phyloP scores from a whole-genome alignment of 2,329 filamentous ascomycete species.

The Phaeophleospora eucalypticola region DNA sequence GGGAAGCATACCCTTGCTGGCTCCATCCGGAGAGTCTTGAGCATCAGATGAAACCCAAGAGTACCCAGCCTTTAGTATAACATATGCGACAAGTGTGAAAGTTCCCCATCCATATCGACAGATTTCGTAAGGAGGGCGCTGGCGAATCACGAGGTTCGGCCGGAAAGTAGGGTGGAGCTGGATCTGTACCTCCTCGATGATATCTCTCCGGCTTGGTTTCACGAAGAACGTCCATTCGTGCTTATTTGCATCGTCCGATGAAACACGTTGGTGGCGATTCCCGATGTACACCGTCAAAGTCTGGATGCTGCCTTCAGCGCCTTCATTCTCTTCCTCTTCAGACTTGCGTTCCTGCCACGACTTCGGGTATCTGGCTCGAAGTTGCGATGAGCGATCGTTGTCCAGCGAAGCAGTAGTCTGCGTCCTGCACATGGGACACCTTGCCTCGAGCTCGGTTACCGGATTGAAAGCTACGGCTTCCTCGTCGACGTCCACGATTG shows the following conservation, averaged over 20 bases:
- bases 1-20: slow-evolving; percentile 33
- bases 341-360: slow-evolving; percentile 34
- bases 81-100: slow-evolving; percentile 38
- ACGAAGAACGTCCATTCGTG: slow-evolving; percentile 49
- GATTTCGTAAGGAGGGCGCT: slow-evolving; percentile 39
- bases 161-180: slow-evolving; percentile 41
- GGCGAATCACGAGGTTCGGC: slow-evolving; percentile 33
- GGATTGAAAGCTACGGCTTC: slow-evolving; percentile 28
- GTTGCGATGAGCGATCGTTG: slow-evolving; percentile 20
- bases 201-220: slow-evolving; percentile 39
- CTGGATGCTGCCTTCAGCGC: slow-evolving; percentile 30
- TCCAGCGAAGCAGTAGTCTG: slow-evolving; percentile 36
- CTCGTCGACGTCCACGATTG: slow-evolving; percentile 38
- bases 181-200: slow-evolving; percentile 44
- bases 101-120: slow-evolving; percentile 41
- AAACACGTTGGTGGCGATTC: slow-evolving; percentile 35
- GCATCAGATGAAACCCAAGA: slow-evolving; percentile 41
- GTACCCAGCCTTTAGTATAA: slow-evolving; percentile 43
- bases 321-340: slow-evolving; percentile 32
- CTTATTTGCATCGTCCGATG: slow-evolving; percentile 30
- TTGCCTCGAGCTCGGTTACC: slow-evolving; percentile 35
- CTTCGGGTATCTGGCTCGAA: slow-evolving; percentile 35
- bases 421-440: slow-evolving; percentile 46
- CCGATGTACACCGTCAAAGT: slow-evolving; percentile 44
- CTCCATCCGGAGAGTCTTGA: slow-evolving; percentile 30